phyloP scores from a whole-genome alignment of 257 asterid species.

The Agastache rugosa region DNA sequence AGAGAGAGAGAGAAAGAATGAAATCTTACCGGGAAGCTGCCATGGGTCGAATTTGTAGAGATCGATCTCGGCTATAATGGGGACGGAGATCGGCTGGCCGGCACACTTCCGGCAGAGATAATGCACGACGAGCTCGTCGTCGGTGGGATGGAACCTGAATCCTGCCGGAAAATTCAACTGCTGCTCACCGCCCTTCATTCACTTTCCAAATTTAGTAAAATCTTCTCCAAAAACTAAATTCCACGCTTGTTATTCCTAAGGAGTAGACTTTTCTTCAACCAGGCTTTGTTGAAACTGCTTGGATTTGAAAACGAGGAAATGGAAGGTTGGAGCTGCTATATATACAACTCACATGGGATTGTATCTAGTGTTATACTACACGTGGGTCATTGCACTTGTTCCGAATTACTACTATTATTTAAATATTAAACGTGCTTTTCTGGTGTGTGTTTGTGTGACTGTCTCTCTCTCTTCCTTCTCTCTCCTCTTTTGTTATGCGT shows the following conservation, averaged over 20 bases:
- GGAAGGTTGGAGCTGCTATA: slow-evolving; percentile 35
- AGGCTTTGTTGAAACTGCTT: slow-evolving; percentile 2
- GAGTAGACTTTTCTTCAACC: slow-evolving; percentile 18
- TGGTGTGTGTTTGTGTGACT: neutral
- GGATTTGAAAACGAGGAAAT: slow-evolving; percentile 33
- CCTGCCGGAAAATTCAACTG: slow-evolving; percentile 63
- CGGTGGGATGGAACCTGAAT: slow-evolving; percentile 66
- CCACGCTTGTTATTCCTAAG: neutral
- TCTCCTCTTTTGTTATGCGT: neutral
- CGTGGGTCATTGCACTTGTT: slow-evolving; percentile 51
- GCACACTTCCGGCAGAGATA: slow-evolving; percentile 66
- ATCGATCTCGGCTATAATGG: slow-evolving; percentile 61
- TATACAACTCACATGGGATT: neutral
- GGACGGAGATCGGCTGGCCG: slow-evolving; percentile 47
- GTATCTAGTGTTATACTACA: slow-evolving; percentile 17
- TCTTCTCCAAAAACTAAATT: neutral
- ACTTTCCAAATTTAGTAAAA: slow-evolving; percentile 13
- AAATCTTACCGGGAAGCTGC: slow-evolving; percentile 55
- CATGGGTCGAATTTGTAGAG: slow-evolving; percentile 64
- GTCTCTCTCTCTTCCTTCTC: neutral
- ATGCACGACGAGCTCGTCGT: slow-evolving; percentile 63
- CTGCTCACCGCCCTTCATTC: slow-evolving; percentile 59
- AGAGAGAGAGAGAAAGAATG: neutral
- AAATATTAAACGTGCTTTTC: slow-evolving; percentile 19
- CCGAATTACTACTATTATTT: neutral